Base-by-base conservation (phyloP, 805 yeast genomes). In the Debaryomyces hansenii region DNA sequence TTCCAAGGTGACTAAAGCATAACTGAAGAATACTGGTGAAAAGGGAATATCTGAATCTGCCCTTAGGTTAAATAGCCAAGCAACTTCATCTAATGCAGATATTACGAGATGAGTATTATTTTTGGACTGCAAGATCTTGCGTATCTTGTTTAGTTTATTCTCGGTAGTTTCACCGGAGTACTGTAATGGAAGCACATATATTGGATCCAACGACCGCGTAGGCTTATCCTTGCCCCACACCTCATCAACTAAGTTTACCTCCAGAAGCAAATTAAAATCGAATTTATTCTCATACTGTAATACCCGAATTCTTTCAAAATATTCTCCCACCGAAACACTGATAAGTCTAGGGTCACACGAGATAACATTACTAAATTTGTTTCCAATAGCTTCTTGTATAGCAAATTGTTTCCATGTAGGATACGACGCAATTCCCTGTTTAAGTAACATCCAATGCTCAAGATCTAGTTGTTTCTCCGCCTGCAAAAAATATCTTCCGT, bases 401-500 rank as follows among this genome's bases (percentile, higher is more conserved):
- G 67, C 64, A 85, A 90, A 94, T 44, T 84, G 83, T 50, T 82
- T 82, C 98, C 98, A 92, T 5, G 85, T 73, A 11, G 84, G 80
- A 33, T 78, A 78, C 28, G 84, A 87, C n/a, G 78, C 75, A 31
- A 75, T 70, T 4, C 96, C 96, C 62, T 85, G 95, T 60, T 86
- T 90, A 49, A 94, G 74, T 39, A 94, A 67, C 1, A 69, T 66
- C 98, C 98, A 94, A 38, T 56, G 45, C 58, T 83, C 82, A 33
- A 66, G 59, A 62, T 89, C 95, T 45, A 94, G 71, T 67, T 94
- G 94, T 47, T 84, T 80, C 18, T 78, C 81, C 1, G 98, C 98
- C 68, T 94, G 99, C 48, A 88, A 72, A 64, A 90, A 94, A 69
- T 94, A 94, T 53, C 99, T 77, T 1, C 98, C 98, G 66, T 94